Percentiles rank a stretch among this genome's conserved stretches.
Conservation (phyloP, 2,329 filamentous ascomycete genomes). For the Cytospora chrysosperma region DNA sequence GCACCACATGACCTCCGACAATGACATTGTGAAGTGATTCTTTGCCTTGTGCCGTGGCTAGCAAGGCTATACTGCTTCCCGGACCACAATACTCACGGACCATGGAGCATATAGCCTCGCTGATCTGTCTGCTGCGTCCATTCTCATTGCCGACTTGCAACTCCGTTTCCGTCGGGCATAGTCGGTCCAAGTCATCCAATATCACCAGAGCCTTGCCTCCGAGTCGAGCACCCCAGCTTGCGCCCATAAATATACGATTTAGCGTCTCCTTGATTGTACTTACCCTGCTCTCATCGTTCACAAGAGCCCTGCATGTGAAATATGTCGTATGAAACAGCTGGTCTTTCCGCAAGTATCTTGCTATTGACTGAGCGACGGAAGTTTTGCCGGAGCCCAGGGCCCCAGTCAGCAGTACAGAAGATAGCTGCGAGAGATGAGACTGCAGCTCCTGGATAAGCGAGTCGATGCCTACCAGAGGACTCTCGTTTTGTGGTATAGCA, state of each 20-base stretch:
- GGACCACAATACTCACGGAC: slow-evolving; percentile 80
- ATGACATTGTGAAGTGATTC: slow-evolving; percentile 89
- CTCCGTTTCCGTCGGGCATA: slow-evolving; percentile 92
- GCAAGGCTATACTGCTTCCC: slow-evolving; percentile 77
- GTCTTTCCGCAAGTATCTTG: slow-evolving; percentile 68
- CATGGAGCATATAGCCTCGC: slow-evolving; percentile 80
- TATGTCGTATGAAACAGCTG: slow-evolving; percentile 80
- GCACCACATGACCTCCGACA: slow-evolving; percentile 85
- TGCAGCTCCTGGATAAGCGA: slow-evolving; percentile 68
- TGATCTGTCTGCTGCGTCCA: slow-evolving; percentile 85
- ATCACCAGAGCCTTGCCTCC: slow-evolving; percentile 83
- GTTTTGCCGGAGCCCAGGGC: slow-evolving; percentile 90
- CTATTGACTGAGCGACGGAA: slow-evolving; percentile 72
- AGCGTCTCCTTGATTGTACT: slow-evolving; percentile 89
- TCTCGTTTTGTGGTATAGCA: not conserved
- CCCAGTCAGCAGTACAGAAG: slow-evolving; percentile 86
- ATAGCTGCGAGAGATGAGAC: slow-evolving; percentile 77
- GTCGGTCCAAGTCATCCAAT: slow-evolving; percentile 87
- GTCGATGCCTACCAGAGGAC: slow-evolving; percentile 83
- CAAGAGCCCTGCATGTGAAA: slow-evolving; percentile 80
- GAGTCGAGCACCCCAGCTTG: slow-evolving; percentile 85
- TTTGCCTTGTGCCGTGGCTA: slow-evolving; percentile 91
- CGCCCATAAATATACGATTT: slow-evolving; percentile 79
- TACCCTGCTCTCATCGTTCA: slow-evolving; percentile 87
- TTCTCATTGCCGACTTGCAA: slow-evolving; percentile 93